Conservation (phyloP, 139 green algal species). For the Raphidocelis subcapitata region DNA sequence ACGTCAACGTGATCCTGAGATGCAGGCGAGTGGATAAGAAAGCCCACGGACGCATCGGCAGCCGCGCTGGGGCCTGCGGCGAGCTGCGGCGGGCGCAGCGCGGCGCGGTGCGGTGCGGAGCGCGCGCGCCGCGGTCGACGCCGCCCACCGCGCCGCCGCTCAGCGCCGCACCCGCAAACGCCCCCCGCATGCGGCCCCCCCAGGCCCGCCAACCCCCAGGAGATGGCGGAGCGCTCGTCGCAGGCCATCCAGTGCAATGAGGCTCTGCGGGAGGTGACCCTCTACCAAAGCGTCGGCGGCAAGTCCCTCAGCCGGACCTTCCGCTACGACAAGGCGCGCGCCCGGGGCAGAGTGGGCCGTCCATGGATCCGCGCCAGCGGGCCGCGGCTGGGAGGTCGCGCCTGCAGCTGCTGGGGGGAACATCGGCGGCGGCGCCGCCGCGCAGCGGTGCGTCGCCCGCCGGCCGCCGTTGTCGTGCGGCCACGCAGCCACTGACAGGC, state of each 20-base stretch:
- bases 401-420: not conserved
- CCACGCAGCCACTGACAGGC: too few species aligned
- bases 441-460: too few species aligned
- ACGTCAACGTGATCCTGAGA: conserved; percentile 95
- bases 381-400: not conserved
- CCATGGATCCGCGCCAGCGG: too few species aligned
- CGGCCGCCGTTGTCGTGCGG: too few species aligned
- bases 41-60: not conserved
- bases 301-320: conserved; percentile 86
- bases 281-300: conserved; percentile 75
- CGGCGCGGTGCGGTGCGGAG: too few species aligned
- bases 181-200: not conserved
- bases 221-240: conserved; percentile 57
- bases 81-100: too few species aligned
- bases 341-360: too few species aligned
- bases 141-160: too few species aligned
- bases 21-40: conserved; percentile 79
- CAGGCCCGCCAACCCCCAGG: conserved; percentile 78
- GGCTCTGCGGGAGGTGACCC: conserved; percentile 68
- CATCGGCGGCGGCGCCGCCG: not conserved
- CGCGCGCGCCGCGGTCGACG: too few species aligned
- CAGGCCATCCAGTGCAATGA: conserved; percentile 88
- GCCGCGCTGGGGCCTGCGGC: too few species aligned
- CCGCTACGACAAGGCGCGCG: conserved; percentile 89
- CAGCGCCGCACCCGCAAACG: too few species aligned